Base-by-base conservation (phyloP, 805 yeast species). In the Spathaspora sp. region DNA sequence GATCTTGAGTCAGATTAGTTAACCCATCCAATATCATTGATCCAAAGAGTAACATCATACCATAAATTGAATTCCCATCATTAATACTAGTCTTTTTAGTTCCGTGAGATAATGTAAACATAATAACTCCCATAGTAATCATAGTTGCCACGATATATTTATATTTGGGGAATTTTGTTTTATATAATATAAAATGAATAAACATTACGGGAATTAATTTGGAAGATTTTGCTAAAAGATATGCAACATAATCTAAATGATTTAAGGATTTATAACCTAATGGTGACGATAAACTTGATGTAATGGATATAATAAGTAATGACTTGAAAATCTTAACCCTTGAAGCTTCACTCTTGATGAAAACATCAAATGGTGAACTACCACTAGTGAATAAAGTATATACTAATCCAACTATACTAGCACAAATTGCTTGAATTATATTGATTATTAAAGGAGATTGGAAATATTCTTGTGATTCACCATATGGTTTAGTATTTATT, bases 201-300 rank as follows among this genome's bases (percentile, higher is more conserved):
- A 88, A 64, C 86, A 94, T 84, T n/a, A 93, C 96, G 0, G 99
- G 99, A 19, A 94, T 82, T 66, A 94, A 77, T 62, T 94, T 94
- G 66, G 98, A 93, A 50, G 96, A 86, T 64, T 94, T 94, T 17
- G 97, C 96, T 54, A 94, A 77, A 55, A 93, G 78, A 59, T 82
- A 86, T 0, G 96, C 87, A 61, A 94, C 72, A 63, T 88, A 94
- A 63, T 89, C 97, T 31, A 94, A 93, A 65, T 93, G 89, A 47
- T 80, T 76, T 53, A 93, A 70, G 17, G 96, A 82, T 42, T 84
- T 79, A 54, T 89, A 84, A 1, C 96, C 94, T 44, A 94, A 69
- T 5, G 97, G 97, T 1, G 92, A 80, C 0, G 97, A 83, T 23
- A 92, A 60, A 19, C 96, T 83, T 59, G 92, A 93, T 8, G 96